Conservation (phyloP, 495 filamentous ascomycete species). For the Aspergillus kassunensis region DNA sequence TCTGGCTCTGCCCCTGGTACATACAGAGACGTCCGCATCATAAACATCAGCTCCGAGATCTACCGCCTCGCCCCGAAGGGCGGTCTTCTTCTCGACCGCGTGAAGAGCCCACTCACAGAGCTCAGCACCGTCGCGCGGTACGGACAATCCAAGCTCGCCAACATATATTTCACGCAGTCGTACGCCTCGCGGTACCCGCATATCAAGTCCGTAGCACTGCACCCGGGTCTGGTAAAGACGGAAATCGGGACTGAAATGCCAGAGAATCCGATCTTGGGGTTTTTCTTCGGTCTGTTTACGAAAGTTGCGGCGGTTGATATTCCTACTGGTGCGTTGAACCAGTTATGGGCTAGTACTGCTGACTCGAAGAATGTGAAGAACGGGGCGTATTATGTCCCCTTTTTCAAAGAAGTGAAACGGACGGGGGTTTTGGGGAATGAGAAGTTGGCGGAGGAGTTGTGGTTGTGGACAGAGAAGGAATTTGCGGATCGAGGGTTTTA, state of each 20-base stretch:
- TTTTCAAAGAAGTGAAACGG: slow-evolving; percentile 38
- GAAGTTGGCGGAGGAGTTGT: slow-evolving; percentile 28
- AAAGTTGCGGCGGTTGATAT: slow-evolving; percentile 11
- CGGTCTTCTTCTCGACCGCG: slow-evolving; percentile 1
- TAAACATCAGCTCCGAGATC: slow-evolving; percentile 10
- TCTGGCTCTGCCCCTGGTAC: no score
- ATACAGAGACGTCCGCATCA: slow-evolving; percentile 26
- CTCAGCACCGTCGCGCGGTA: slow-evolving; percentile 46
- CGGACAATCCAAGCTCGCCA: slow-evolving; percentile 62
- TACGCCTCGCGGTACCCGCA: slow-evolving; percentile 46
- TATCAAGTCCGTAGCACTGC: slow-evolving; percentile 36
- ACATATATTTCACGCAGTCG: slow-evolving; percentile 54
- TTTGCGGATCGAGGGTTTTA: neutral
- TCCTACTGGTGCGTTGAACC: slow-evolving; percentile 43
- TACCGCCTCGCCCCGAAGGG: neutral
- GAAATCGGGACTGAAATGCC: neutral
- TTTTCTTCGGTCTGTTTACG: slow-evolving; percentile 9
- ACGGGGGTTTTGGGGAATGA: slow-evolving; percentile 30
- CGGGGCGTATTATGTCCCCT: slow-evolving; percentile 48
- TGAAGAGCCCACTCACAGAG: neutral
- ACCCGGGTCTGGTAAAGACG: slow-evolving; percentile 36
- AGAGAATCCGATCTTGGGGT: neutral
- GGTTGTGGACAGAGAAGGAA: slow-evolving; percentile 47
- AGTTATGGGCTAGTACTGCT: slow-evolving; percentile 49
- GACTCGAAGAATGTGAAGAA: slow-evolving; percentile 10